Percentiles rank a stretch among this genome's conserved stretches.
Conservation (phyloP, 148 eudicot genomes). For the Cornus kousa region DNA sequence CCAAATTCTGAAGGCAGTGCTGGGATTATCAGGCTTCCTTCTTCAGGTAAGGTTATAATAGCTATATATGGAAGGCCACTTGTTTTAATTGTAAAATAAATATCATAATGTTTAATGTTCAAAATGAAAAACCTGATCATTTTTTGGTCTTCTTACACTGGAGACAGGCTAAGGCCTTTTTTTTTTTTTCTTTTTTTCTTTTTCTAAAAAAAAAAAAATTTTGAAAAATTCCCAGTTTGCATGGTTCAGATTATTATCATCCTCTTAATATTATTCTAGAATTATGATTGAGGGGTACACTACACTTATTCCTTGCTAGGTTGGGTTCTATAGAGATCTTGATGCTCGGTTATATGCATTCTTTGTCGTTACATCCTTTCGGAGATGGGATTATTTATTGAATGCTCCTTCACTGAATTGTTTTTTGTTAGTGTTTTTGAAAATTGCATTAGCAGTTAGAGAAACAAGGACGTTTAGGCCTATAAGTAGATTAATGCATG, state of each 20-base stretch:
- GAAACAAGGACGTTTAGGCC: background rate
- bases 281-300: background rate
- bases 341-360: background rate
- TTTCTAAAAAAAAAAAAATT: too few relatives aligned
- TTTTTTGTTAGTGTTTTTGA: background rate
- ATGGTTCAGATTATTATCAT: background rate
- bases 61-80: background rate
- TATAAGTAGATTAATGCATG: background rate
- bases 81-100: background rate
- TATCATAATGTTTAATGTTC: background rate
- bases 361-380: background rate
- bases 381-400: background rate
- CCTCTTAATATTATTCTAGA: background rate
- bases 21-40: conserved; percentile 37
- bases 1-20: conserved; percentile 47
- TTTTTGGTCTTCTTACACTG: background rate
- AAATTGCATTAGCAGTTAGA: background rate
- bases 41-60: conserved; percentile 45
- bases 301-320: background rate
- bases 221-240: background rate
- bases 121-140: background rate
- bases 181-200: too few relatives aligned
- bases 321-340: background rate
- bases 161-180: background rate
- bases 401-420: background rate